These are phyloP conservation scores for Heimioporus retisporus DNA, from an alignment of 1,284 basidiomycete species.

Conservation along the genomic window DNA sequence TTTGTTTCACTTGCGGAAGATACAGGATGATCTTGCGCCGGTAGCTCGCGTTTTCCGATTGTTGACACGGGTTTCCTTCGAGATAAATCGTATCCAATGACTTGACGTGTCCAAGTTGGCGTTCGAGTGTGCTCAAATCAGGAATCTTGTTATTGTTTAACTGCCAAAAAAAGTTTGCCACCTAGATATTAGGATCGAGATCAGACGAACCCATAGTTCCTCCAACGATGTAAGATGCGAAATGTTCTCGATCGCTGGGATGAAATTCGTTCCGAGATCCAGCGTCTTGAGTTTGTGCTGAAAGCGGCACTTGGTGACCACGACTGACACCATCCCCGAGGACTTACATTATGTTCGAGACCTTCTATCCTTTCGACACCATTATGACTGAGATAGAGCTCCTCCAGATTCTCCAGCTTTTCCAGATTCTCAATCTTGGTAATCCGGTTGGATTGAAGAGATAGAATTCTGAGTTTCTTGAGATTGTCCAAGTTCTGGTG, in stretches of 20 bases:
- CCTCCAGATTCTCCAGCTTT: constrained; percentile 79
- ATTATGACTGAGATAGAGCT: constrained; percentile 96
- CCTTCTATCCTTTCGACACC: constrained; percentile 91
- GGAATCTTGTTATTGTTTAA: constrained; percentile 91
- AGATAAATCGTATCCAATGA: constrained; percentile 93
- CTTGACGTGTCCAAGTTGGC: constrained; percentile 75
- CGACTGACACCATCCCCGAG: neutral
- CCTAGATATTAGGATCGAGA: neutral
- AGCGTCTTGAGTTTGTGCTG: constrained; percentile 87
- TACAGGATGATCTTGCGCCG: constrained; percentile 92
- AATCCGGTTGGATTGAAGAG: constrained; percentile 95
- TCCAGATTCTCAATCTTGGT: constrained; percentile 89
- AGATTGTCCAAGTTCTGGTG: constrained; percentile 70
- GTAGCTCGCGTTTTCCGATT: constrained; percentile 82
- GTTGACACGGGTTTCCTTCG: constrained; percentile 95
- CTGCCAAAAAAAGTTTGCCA: constrained; percentile 52
- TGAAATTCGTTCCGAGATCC: constrained; percentile 91
- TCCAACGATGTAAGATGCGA: constrained; percentile 82
- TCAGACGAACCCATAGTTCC: constrained; percentile 91
- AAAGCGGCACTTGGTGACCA: neutral
- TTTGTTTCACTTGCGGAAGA: constrained; percentile 91
- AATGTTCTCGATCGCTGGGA: constrained; percentile 84
- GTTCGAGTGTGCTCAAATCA: constrained; percentile 74
- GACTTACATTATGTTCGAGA: constrained; percentile 82
- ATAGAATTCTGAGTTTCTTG: constrained; percentile 82